Base-by-base conservation (phyloP, 176 grass and related monocot species). In the Triticum timopheevii region DNA sequence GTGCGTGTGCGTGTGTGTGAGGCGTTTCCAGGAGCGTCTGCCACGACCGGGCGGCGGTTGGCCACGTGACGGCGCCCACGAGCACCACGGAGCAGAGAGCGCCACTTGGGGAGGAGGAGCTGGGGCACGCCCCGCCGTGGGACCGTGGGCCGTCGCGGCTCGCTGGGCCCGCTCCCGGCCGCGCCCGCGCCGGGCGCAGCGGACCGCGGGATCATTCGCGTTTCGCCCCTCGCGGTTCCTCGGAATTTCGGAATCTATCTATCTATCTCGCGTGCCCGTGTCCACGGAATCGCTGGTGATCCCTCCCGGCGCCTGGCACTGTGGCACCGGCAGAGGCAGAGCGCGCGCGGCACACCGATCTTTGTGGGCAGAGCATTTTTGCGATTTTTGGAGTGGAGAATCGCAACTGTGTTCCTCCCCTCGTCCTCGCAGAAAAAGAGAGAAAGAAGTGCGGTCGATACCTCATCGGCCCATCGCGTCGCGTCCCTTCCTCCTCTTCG, bases 51-150 rank as follows among this genome's bases (percentile, higher is more conserved):
- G 63, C 64, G 2, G 10, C 23, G 3, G n/a, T 45, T 54, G 54
- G 25, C 88, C 88, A 89, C 77, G 82, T 89, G 88, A 81, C 69
- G 10, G 62, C 35, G 15, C 49, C 50, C 27, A 17, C 27, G 69
- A 35, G 47, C 61, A 69, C 83, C 83, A 82, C 70, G 76, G 67
- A 5, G 20, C 64, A 19, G 44, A 47, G 42, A 12, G 42, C 40
- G 40, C 40, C 86, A 68, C 45, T 42, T 58, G 45, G 67, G 12
- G 1, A 19, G 15, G 49, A 52, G 15, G 49, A 52, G 49, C 6
- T 58, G 54, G 54, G 17, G n/a, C 11, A 20, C 27, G n/a, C 11
- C 36, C 27, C 74, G 7, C 35, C 69, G 19, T 65, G 28, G 10
- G 47, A 50, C 49, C 49, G 15, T 52, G 49, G 49, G 49, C 49